Evolutionary conservation across 768 basidiomycete species (phyloP).

Genomic region (Mycena vulgaris): DNA sequence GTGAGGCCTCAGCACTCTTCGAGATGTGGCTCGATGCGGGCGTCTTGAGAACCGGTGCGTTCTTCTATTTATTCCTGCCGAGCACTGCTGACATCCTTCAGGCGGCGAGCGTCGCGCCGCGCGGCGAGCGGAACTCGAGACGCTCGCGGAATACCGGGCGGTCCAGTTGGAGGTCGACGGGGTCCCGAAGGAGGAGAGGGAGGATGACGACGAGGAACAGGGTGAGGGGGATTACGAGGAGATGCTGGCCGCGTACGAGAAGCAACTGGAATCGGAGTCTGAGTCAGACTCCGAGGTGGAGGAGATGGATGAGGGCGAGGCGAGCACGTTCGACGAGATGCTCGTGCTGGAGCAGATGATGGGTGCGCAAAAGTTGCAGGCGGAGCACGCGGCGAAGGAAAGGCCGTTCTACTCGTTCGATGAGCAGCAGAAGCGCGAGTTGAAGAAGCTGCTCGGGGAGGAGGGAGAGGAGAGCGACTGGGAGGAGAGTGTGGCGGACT

Average conservation of each 20-base stretch:
- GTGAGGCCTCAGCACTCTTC: constrained; percentile 83
- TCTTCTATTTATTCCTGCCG: constrained; percentile 14
- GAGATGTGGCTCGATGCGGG: constrained; percentile 81
- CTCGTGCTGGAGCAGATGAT: constrained; percentile 12
- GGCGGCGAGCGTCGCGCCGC: constrained; percentile 45
- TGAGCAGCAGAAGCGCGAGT: constrained; percentile 39
- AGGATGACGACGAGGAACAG: not conserved
- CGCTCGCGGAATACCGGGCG: not conserved
- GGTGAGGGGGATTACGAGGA: no score
- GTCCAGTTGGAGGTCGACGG: constrained; percentile 13
- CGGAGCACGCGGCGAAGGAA: not conserved
- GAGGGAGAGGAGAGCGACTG: no score
- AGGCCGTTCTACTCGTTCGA: not conserved
- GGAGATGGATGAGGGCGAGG: not conserved
- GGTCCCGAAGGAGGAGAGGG: not conserved
- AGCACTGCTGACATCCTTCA: no score
- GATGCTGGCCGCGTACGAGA: no score
- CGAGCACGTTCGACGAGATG: constrained; percentile 6
- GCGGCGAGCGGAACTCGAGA: constrained; percentile 24
- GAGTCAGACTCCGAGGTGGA: not conserved
- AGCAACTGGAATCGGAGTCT: not conserved
- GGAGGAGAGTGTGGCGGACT: constrained; percentile 40
- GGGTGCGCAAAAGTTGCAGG: not conserved
- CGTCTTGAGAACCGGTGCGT: constrained; percentile 67
- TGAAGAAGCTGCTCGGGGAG: not conserved